A percentile compares a stretch with the other conserved stretches of the same genome.
These are phyloP conservation scores for Neofusicoccum kwambonambiense DNA, from an alignment of 2,329 filamentous ascomycete species.

Conservation along the genomic window DNA sequence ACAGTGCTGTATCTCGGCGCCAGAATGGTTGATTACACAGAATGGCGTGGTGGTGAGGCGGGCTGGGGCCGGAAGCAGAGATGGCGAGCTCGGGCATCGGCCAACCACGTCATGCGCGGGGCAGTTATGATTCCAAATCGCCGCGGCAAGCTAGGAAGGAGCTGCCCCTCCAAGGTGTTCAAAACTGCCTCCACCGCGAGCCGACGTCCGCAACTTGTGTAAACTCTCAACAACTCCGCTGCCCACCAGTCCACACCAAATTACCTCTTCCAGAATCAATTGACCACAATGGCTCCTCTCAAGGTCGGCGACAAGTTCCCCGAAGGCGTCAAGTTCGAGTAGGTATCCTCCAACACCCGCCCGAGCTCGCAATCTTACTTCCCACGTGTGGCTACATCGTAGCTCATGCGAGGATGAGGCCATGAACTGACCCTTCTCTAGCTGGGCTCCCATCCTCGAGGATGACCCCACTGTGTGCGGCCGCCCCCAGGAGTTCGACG, in stretches of 20 bases:
- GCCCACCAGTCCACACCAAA: not conserved
- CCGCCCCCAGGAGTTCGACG: constrained; percentile 73
- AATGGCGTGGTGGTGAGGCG: constrained; percentile 3
- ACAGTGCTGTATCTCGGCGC: not conserved
- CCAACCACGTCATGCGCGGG: constrained; percentile 17
- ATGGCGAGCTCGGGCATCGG: constrained; percentile 8
- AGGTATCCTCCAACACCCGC: constrained; percentile 32
- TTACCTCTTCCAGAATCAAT: not conserved
- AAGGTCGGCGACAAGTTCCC: constrained; percentile 84
- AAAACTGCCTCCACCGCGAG: not conserved
- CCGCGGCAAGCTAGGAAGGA: not conserved
- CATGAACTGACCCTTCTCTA: constrained; percentile 29
- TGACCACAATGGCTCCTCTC: constrained; percentile 61
- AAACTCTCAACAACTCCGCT: not conserved
- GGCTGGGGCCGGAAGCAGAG: not conserved
- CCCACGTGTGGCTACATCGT: too few species aligned
- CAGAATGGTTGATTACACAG: not conserved
- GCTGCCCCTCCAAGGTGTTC: constrained; percentile 19
- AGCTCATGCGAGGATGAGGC: not conserved
- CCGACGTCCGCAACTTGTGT: not conserved
- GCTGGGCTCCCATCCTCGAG: constrained; percentile 78
- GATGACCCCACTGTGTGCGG: constrained; percentile 72
- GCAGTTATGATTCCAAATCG: constrained; percentile 15
- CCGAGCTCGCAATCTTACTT: not conserved
- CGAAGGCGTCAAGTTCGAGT: constrained; percentile 73